Evolutionary conservation across 495 filamentous ascomycete genomes (phyloP), one percentile per base, ranked within the genome.

Genomic region (Rhypophila decipiens): DNA sequence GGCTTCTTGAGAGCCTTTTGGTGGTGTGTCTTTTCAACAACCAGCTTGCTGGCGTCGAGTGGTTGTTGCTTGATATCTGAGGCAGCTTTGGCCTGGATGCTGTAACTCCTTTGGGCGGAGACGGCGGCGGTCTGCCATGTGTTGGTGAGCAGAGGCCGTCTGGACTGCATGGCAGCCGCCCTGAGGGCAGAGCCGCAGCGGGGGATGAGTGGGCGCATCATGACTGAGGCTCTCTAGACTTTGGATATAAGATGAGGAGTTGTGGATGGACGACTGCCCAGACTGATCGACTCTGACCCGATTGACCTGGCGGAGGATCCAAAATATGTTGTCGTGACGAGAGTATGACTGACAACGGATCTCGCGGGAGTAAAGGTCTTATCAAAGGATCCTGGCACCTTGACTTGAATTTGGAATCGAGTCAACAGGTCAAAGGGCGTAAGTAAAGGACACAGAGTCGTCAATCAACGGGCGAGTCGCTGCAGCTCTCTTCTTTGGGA

Each of bases 21-120:
- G 3, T 81, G 82, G 17, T 70, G 79, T 0, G 86, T 93, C 63
- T 82, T 82, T 18, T 78, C 82, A 51, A 95, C 73, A 18, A 74
- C 68, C 37, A 98, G 76, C 64, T 84, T 84, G n/a, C 79, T 73
- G 10, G 85, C 71, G 65, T 96, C 87, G 43, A 96, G 76, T 42
- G 77, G 81, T 34, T 55, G 46, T 11, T 58, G 64, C 54, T 75
- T 71, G 24, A 75, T 65, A 22, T 73, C 64, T 4, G 73, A 74
- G 2, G 74, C 75, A n/a, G 74, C 66, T 42, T 67, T 59, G 24
- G 79, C 66, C 41, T 76, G 69, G 50, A 78, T 75, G 70, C 80
- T 85, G 65, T 86, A 87, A 19, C 36, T 7, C 18, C 36, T 39
- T 75, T 71, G 58, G 61, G 52, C 38, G 38, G 52, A 38, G 51